Base-by-base conservation (phyloP, 805 yeast genomes). In the Clavispora vitiphila region DNA sequence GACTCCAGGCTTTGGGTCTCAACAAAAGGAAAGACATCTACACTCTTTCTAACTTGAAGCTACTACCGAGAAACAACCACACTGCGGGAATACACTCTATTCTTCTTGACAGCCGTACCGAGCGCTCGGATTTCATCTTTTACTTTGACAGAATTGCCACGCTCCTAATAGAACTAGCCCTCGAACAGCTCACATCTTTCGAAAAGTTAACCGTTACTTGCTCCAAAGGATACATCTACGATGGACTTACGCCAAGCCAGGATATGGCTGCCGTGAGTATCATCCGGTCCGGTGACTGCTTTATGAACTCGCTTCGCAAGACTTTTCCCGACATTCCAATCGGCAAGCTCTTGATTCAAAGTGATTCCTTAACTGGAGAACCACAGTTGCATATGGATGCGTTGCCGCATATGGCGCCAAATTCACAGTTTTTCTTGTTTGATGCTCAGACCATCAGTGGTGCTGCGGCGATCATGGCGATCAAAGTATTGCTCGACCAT, bases 401-500 rank as follows among this genome's bases (percentile, higher is more conserved):
- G 19, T 62, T 91, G 29, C 96, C 97, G 0, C 57, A 62, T 0
- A 46, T 40, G 4, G 43, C 43, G 0, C 30, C 38, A 1, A 46
- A 55, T 31, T 60, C 66, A 26, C 77, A 75, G 46, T 78, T 87
- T 1, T 62, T 91, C 8, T 62, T 91, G 37, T 77, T 87, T 55
- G 97, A 91, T 57, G 87, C 96, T 0, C 96, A 91, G 58, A 72
- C 88, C 37, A 82, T 87, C 24, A 81, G 95, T 23, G 99, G 98
- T 2, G 95, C 96, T 0, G 96, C 96, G 0, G 82, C 90, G 1
- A 84, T 88, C 34, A 93, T 91, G 98, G 96, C 97, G 0, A 78
- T 87, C 35, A 93, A 88, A 53, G 89, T 91, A 3, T 65, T 91
- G 37, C 51, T 86, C 12, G 98, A 91, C 56, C 95, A 91, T 57